Evolutionary conservation across 768 basidiomycete species (phyloP).

Genomic region (Boletus barrowsii): DNA sequence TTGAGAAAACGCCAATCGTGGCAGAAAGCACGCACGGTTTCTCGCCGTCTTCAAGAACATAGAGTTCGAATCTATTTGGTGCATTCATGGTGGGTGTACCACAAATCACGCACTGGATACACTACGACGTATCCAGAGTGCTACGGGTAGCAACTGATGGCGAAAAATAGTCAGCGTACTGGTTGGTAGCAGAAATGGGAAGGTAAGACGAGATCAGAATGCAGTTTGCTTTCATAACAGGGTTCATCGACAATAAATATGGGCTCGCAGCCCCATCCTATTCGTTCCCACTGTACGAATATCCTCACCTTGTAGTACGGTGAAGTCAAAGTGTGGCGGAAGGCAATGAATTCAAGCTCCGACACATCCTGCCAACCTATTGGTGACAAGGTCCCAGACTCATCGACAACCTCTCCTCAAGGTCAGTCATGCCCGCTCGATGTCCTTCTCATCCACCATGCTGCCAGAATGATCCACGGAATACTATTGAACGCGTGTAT

Average conservation of each 20-base stretch:
- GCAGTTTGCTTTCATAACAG: constrained; percentile 48
- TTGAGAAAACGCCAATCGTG: background rate
- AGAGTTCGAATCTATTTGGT: constrained; percentile 88
- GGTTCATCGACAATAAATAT: constrained; percentile 75
- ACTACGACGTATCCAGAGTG: background rate
- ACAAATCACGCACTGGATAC: background rate
- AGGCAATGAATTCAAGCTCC: constrained; percentile 25
- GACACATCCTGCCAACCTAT: constrained; percentile 7
- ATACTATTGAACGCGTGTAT: constrained; percentile 17
- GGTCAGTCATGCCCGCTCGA: constrained; percentile 49
- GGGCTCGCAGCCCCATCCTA: constrained; percentile 51
- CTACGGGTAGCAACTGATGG: background rate
- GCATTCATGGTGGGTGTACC: constrained; percentile 68
- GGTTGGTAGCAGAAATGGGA: background rate
- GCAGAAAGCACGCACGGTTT: constrained; percentile 65
- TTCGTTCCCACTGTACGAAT: background rate
- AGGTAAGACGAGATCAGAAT: constrained; percentile 39
- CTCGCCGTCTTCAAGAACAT: constrained; percentile 90
- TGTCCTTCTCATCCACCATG: constrained; percentile 15
- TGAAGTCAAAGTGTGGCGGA: constrained; percentile 16
- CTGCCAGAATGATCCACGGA: constrained; percentile 2
- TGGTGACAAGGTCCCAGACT: constrained; percentile 29
- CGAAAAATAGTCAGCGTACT: constrained; percentile 11
- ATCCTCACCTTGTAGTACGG: constrained; percentile 17
- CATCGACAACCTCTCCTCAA: constrained; percentile 57